Evolutionary conservation across 2,329 filamentous ascomycete species (phyloP).

Genomic region (Sordariomycetes sp.): DNA sequence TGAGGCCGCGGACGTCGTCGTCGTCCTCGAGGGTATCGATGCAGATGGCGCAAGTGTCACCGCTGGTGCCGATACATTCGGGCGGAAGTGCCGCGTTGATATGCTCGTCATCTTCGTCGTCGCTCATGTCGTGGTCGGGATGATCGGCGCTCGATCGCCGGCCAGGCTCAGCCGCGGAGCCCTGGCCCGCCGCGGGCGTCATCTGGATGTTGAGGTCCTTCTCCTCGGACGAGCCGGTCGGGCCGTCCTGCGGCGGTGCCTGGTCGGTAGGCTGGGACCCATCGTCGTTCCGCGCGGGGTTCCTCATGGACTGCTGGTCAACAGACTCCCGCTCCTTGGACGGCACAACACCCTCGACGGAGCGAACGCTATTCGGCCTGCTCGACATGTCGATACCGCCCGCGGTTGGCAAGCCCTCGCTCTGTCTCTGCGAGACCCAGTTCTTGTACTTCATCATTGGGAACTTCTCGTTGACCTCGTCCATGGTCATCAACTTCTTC

Average conservation of each 20-base stretch:
- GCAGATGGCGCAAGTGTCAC: constrained; percentile 93
- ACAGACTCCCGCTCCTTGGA: constrained; percentile 24
- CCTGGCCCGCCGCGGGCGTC: constrained; percentile 2
- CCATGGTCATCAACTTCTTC: constrained; percentile 98
- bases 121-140: constrained; percentile 26
- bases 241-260: background rate
- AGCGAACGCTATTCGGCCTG: constrained; percentile 58
- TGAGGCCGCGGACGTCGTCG: constrained; percentile 85
- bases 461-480: constrained; percentile 96
- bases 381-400: constrained; percentile 58
- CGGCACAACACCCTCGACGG: constrained; percentile 43
- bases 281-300: constrained; percentile 12
- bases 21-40: constrained; percentile 90
- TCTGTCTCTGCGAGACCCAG: constrained; percentile 75
- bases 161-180: background rate
- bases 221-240: constrained; percentile 5
- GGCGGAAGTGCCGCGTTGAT: constrained; percentile 73
- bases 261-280: constrained; percentile 10
- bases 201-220: background rate
- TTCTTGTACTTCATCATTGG: constrained; percentile 92
- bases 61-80: constrained; percentile 67
- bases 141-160: constrained; percentile 7
- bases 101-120: constrained; percentile 65
- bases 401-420: constrained; percentile 68
- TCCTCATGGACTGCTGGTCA: constrained; percentile 27